Conservation (phyloP, 192 early-diverging fungal species). For the Lobosporangium transversale region DNA sequence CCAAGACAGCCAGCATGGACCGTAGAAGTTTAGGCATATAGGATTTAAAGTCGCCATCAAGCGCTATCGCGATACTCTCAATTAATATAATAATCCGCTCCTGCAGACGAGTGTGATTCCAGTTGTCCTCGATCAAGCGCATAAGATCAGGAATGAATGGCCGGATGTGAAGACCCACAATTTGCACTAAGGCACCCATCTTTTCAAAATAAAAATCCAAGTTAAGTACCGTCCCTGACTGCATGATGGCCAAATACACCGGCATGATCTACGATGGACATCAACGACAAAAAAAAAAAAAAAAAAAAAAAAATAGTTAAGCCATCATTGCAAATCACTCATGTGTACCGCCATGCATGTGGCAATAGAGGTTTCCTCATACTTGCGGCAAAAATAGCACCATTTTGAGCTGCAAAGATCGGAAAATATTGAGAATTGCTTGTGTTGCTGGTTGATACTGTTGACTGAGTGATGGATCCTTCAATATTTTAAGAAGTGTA, state of each 20-base stretch:
- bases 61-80: constrained; percentile 83
- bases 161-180: constrained; percentile 89
- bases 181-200: constrained; percentile 81
- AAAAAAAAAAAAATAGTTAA: background rate
- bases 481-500: constrained; percentile 86
- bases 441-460: constrained; percentile 90
- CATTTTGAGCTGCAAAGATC: constrained; percentile 84
- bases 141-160: constrained; percentile 85
- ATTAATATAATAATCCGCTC: constrained; percentile 86
- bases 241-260: constrained; percentile 85
- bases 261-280: constrained; percentile 78
- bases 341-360: no score
- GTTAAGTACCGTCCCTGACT: constrained; percentile 76
- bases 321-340: background rate
- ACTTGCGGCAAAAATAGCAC: constrained; percentile 88
- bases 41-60: constrained; percentile 89
- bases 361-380: constrained; percentile 2
- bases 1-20: constrained; percentile 84
- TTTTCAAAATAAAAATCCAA: constrained; percentile 94
- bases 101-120: constrained; percentile 79
- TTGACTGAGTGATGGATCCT: constrained; percentile 80
- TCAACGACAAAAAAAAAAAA: no score
- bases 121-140: constrained; percentile 78
- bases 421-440: constrained; percentile 94
- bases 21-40: constrained; percentile 86